These are phyloP conservation scores for Diplosphaera chodatii DNA, from an alignment of 139 green algal genomes.

Conservation along the genomic window DNA sequence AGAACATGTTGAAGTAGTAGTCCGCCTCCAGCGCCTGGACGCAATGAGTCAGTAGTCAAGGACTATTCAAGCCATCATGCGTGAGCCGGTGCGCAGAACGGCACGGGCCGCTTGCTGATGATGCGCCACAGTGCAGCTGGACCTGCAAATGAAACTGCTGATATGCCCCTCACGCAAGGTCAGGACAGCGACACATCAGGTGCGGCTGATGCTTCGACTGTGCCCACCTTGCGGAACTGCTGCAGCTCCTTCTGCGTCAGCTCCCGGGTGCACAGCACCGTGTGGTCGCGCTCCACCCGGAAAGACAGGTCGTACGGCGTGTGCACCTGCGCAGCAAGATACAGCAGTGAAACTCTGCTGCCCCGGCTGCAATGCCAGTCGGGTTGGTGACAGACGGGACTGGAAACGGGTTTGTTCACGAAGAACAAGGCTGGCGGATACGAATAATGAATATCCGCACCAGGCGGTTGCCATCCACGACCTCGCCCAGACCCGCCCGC, in stretches of 20 bases:
- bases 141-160: too few relatives aligned
- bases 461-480: constrained; percentile 61
- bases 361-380: too few relatives aligned
- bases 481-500: constrained; percentile 71
- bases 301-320: constrained; percentile 85
- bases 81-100: background rate
- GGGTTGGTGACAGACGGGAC: too few relatives aligned
- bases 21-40: constrained; percentile 52
- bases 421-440: too few relatives aligned
- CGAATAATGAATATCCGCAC: too few relatives aligned
- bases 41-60: too few relatives aligned
- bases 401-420: background rate
- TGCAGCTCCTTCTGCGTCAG: constrained; percentile 66
- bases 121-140: too few relatives aligned
- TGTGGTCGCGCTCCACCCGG: constrained; percentile 61
- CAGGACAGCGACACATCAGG: too few relatives aligned
- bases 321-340: constrained; percentile 28
- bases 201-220: background rate
- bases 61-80: background rate
- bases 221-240: constrained; percentile 42
- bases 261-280: constrained; percentile 71
- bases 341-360: too few relatives aligned
- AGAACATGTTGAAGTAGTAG: constrained; percentile 80
- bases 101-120: too few relatives aligned
- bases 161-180: too few relatives aligned